Base-by-base conservation (phyloP, 768 basidiomycete genomes). In the Russula sp. region DNA sequence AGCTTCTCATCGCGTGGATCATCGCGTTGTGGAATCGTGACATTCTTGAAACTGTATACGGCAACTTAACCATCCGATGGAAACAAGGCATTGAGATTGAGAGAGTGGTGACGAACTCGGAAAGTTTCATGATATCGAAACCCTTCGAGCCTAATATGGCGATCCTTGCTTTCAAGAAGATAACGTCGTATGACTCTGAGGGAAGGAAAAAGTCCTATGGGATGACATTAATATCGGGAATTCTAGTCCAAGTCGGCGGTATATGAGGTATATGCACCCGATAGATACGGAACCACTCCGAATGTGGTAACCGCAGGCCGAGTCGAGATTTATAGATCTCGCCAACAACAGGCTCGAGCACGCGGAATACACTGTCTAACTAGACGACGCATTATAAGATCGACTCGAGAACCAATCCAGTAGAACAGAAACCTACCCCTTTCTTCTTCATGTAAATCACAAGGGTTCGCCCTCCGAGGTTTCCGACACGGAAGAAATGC, bases 391-490 rank as follows among this genome's bases (percentile, higher is more conserved):
- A 26, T 53, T 65, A 54, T 71, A 40, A 26, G 51, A 18, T 34
- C 22, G 6, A 22, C n/a, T 28, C 5, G 71, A 49, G 72, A 66
- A 30, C n/a, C 73, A 69, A 69, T 24, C 24, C 14, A 24, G 32
- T 26, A 13, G 6, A 24, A 49, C 34, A 53, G n/a, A 20, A 3
- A 73, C 82, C 38, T 68, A 85, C 85, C 49, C 91, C 91, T 77
- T 95, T 95, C 75, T 90, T 92, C 81, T 94, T 94, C 89, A 97
- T 95, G 73, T 92, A 96, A 49, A 96, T 86, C 28, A 98, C 88
- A 24, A 99, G 79, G 0, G 95, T 97, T 8, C 96, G 85, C 14
- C 89, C 89, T 55, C 88, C 85, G n/a, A 98, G 80, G 56, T 84
- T 87, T 5, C 96, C 96, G 28, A 96, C 92, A 69, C 89, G 90